Base-by-base conservation (phyloP, 306 rosid species). In the Arachis stenosperma region DNA sequence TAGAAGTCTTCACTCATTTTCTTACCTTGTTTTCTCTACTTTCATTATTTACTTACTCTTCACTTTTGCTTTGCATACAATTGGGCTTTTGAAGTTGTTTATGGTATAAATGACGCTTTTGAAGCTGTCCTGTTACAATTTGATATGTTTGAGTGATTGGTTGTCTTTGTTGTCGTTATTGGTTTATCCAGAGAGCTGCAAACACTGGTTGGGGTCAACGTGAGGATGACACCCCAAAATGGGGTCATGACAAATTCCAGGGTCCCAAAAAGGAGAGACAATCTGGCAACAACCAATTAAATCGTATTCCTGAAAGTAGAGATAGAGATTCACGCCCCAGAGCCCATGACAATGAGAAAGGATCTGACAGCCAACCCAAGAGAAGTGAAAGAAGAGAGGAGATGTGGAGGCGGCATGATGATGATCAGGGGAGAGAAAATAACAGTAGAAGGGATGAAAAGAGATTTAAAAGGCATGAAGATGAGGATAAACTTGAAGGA, bases 131-230 rank as follows among this genome's bases (percentile, higher is more conserved):
- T 5, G 51, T 58, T 10, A 22, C 47, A 8, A 12, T 56, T 57
- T 67, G 57, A 53, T 67, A 47, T 59, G 53, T 48, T 57, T 39
- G 13, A 50, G 69, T 54, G 82, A 29, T 71, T 81, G 61, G 79
- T 11, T 54, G 55, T 54, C 44, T 69, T 68, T 73, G 37, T 61
- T 78, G 17, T 73, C 27, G 27, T 22, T 22, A 22, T 22, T 22
- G 27, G 71, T 72, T 70, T 64, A 55, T 82, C 41, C 79, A 94
- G 97, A 88, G 97, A 89, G 96, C 95, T 89, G 93, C 97, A 58
- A 89, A 94, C 81, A 91, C 97, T 2, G 99, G 96, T 22, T 94
- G 96, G 97, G 98, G 97, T 46, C 84, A 68, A 33, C 37, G 37
- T 12, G 84, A 88, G 43, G 88, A 83, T 73, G 81, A 80, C 37